Evolutionary conservation across 352 stramenopile species (phyloP).

Genomic region (Pythium plurisporium): DNA sequence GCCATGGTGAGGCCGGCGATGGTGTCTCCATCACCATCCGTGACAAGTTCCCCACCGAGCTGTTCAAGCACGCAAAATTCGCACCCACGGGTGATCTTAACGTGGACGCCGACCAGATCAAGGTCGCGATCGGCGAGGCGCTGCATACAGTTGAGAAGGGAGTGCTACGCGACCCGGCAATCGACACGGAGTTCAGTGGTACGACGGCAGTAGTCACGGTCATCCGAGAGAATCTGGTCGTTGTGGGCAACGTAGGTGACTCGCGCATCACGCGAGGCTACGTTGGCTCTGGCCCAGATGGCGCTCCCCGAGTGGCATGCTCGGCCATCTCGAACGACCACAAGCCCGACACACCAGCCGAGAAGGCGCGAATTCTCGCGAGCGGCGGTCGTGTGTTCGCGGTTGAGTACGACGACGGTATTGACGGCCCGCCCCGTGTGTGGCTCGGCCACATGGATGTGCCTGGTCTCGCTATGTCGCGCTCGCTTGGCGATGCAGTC

Average conservation of each 20-base stretch:
- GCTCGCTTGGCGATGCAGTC: constrained; percentile 95
- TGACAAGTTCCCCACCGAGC: constrained; percentile 83
- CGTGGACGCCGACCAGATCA: constrained; percentile 50
- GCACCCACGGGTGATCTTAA: constrained; percentile 40
- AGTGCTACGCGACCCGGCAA: constrained; percentile 86
- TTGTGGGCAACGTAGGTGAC: constrained; percentile 97
- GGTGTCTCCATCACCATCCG: constrained; percentile 89
- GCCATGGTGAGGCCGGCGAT: constrained; percentile 94
- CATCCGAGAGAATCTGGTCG: constrained; percentile 78
- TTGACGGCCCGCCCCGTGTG: constrained; percentile 97
- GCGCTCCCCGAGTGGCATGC: constrained; percentile 18
- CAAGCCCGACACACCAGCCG: constrained; percentile 94
- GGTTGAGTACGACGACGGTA: constrained; percentile 98
- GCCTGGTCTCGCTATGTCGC: constrained; percentile 96
- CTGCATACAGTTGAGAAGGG: constrained; percentile 65
- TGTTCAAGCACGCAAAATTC: constrained; percentile 90
- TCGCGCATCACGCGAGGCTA: constrained; percentile 89
- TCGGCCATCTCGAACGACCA: constrained; percentile 96
- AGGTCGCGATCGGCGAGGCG: constrained; percentile 54
- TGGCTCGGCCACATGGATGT: constrained; percentile 98
- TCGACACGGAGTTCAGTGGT: constrained; percentile 93
- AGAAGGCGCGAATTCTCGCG: constrained; percentile 94
- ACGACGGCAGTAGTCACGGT: constrained; percentile 77
- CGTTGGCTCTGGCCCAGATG: constrained; percentile 50
- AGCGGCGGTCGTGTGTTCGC: constrained; percentile 96